Conservation (phyloP, 1,139 yeast genomes). For the Maudiozyma humilis region DNA sequence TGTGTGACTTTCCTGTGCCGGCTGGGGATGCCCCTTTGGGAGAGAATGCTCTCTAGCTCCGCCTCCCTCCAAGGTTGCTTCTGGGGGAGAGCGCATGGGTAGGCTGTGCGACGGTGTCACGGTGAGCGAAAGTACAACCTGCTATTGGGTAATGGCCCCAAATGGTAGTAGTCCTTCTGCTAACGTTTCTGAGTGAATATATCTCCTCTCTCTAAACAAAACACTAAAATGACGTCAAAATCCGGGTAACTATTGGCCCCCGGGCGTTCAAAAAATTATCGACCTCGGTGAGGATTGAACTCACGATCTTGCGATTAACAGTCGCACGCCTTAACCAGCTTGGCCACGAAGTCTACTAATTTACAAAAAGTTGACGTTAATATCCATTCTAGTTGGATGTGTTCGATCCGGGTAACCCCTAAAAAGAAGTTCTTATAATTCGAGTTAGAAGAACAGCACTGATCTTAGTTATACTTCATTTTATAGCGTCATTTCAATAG, state of each 20-base stretch:
- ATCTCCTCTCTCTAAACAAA: too few species aligned
- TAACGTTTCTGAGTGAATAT: too few species aligned
- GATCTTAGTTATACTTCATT: too few species aligned
- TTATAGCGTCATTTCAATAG: too few species aligned
- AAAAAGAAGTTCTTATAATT: too few species aligned
- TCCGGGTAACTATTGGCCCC: not conserved
- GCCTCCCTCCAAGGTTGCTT: not conserved
- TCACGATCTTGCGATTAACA: conserved; percentile 15
- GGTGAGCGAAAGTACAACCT: not conserved
- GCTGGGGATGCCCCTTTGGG: not conserved
- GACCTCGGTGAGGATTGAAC: conserved; percentile 15
- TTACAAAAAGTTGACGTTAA: not conserved
- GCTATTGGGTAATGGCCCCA: too few species aligned
- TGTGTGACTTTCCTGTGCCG: not conserved
- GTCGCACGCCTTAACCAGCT: conserved; percentile 16
- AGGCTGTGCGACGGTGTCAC: not conserved
- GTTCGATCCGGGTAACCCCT: too few species aligned
- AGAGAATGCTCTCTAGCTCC: too few species aligned
- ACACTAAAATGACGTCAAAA: not conserved
- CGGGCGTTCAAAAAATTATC: conserved; percentile 2
- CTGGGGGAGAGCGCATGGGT: not conserved
- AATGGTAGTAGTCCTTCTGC: too few species aligned
- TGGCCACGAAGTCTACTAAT: conserved; percentile 11
- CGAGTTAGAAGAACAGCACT: too few species aligned
- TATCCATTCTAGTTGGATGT: not conserved